Evolutionary conservation across 306 rosid species (phyloP).

Genomic region (Cucurbita argyrosperma): DNA sequence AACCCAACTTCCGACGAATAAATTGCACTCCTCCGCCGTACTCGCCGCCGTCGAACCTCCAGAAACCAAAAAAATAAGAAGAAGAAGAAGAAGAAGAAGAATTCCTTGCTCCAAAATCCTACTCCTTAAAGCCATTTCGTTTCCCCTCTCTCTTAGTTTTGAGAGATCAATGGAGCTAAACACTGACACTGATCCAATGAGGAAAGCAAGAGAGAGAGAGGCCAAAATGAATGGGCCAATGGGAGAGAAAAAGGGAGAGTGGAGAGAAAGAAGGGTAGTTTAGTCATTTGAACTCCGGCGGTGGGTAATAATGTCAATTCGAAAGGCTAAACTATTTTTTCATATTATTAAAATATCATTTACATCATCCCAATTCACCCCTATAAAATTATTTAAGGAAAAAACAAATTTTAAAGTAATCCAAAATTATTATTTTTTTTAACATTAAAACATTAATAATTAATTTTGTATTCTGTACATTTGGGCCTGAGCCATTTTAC

Average conservation of each 20-base stretch:
- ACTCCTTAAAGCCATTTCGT: background rate
- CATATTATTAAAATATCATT: too few species aligned
- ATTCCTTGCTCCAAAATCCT: background rate
- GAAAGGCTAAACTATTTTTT: too few species aligned
- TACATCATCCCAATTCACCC: too few species aligned
- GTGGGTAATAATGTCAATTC: too few species aligned
- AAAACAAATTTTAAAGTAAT: too few species aligned
- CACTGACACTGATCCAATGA: background rate
- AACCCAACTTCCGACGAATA: constrained; percentile 62
- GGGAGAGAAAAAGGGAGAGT: background rate
- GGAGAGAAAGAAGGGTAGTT: background rate
- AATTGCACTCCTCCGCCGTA: constrained; percentile 23
- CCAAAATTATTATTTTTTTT: too few species aligned
- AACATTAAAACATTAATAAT: too few species aligned
- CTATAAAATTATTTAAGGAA: too few species aligned
- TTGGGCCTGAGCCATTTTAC: too few species aligned
- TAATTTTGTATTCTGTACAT: too few species aligned
- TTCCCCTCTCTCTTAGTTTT: background rate
- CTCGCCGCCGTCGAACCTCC: background rate
- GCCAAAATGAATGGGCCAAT: background rate
- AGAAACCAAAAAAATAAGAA: background rate
- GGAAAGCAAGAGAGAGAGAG: background rate
- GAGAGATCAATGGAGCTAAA: background rate
- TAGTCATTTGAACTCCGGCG: background rate
- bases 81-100: background rate